Conservation (phyloP, 2,329 filamentous ascomycete genomes). For the Xylaria multiplex region DNA sequence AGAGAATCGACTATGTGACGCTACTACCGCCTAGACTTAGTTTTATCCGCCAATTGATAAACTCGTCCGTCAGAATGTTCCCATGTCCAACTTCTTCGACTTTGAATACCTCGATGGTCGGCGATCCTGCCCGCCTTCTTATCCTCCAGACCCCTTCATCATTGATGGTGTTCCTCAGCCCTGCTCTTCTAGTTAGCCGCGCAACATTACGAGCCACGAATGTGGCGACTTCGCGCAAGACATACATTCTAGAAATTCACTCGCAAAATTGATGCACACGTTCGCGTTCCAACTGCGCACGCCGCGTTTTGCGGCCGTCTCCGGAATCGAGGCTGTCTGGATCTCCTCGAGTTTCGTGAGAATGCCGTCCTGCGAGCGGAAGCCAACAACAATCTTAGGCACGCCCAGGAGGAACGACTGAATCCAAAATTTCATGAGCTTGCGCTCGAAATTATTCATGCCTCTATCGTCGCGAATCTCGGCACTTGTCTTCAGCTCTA, state of each 20-base stretch:
- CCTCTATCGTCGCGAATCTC: conserved; percentile 75
- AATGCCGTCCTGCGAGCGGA: conserved; percentile 77
- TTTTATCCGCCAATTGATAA: conserved; percentile 78
- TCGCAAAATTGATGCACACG: conserved; percentile 90
- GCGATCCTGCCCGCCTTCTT: conserved; percentile 68
- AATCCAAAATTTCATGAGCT: conserved; percentile 95
- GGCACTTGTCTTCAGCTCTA: conserved; percentile 92
- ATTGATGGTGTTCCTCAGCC: conserved; percentile 69
- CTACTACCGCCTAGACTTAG: conserved; percentile 47
- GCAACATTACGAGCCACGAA: background rate
- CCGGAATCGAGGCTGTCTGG: conserved; percentile 81
- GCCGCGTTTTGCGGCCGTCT: conserved; percentile 73
- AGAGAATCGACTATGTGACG: conserved; percentile 21
- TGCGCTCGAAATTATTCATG: conserved; percentile 81
- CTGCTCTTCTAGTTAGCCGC: conserved; percentile 55
- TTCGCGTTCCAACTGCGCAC: conserved; percentile 87
- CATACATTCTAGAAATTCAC: conserved; percentile 79
- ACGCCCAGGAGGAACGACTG: conserved; percentile 95
- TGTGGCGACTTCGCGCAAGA: conserved; percentile 19
- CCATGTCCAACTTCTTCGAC: conserved; percentile 80
- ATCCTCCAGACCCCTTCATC: conserved; percentile 87
- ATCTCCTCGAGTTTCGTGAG: conserved; percentile 80
- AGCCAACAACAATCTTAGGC: conserved; percentile 90
- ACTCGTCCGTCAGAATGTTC: conserved; percentile 78
- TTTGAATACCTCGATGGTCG: conserved; percentile 77